phyloP scores from a whole-genome alignment of 2,329 filamentous ascomycete genomes.

The Dothiorella sarmentorum region DNA sequence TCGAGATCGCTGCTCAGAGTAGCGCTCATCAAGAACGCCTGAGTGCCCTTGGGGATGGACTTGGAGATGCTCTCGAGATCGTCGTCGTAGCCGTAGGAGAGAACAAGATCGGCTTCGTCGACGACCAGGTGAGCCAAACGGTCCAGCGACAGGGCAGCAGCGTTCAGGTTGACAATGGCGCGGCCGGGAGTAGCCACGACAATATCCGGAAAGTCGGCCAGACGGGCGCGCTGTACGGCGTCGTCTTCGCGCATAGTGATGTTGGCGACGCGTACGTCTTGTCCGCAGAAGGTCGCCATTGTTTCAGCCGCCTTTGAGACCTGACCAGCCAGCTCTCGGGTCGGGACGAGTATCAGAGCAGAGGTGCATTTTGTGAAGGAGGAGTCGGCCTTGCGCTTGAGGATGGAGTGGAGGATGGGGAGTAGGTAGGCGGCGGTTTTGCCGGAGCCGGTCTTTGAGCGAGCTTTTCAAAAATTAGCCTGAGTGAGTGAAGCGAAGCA shows the following conservation, averaged over 20 bases:
- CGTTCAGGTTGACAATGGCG: constrained; percentile 73
- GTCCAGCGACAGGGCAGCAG: constrained; percentile 65
- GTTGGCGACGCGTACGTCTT: constrained; percentile 78
- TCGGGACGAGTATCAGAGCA: constrained; percentile 88
- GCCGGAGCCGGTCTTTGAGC: constrained; percentile 91
- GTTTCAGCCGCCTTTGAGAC: constrained; percentile 74
- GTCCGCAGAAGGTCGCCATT: constrained; percentile 78
- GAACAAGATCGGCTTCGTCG: constrained; percentile 89
- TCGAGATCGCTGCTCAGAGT: constrained; percentile 87
- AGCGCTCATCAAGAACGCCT: constrained; percentile 91
- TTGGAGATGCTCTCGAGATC: constrained; percentile 78
- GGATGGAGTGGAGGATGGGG: constrained; percentile 78
- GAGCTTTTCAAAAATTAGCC: too few species aligned
- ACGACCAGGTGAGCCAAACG: constrained; percentile 76
- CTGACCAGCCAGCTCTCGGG: constrained; percentile 89
- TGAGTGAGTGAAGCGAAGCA: too few species aligned
- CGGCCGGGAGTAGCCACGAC: constrained; percentile 88
- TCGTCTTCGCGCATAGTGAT: constrained; percentile 88
- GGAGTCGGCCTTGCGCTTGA: constrained; percentile 70
- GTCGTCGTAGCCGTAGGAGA: constrained; percentile 91
- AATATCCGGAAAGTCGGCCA: constrained; percentile 82
- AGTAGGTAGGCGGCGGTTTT: constrained; percentile 97
- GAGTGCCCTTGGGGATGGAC: constrained; percentile 76
- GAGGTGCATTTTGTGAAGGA: constrained; percentile 57
- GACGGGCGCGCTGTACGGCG: constrained; percentile 78